Base-by-base conservation (phyloP, 2,329 filamentous ascomycete species). In the Talaromyces islandicus region DNA sequence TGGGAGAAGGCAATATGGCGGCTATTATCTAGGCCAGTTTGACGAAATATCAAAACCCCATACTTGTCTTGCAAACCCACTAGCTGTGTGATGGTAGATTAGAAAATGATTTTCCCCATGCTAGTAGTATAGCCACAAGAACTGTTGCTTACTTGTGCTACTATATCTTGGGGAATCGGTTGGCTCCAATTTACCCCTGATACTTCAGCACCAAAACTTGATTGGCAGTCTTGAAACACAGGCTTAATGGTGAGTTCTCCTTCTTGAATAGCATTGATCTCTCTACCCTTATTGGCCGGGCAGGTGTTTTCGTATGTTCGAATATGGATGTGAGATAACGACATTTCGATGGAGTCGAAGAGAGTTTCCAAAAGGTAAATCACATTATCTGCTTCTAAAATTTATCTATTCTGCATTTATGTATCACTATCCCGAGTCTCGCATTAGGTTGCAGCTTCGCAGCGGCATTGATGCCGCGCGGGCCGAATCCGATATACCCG, bases 1-100 rank as follows among this genome's bases (percentile, higher is more conserved):
- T 64, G 59, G 3, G 66, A 66, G 52, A 69, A 69, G 5, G 63
- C 62, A 51, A 68, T 67, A 38, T 68, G 67, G 3, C 64, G 62
- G 4, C 56, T 60, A 54, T 69, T 68, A 50, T 67, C 63, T 14
- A 69, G 55, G 2, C 62, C 65, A 0, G 67, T 69, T 32, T 63
- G 53, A 30, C 66, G 62, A 60, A 68, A 69, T 25, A 69, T 63
- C 30, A 69, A 54, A 12, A 69, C 63, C 2, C 56, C 64, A 32
- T 67, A 67, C 57, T 66, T 65, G 52, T 70, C 58, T 59, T 69
- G 67, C 11, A 69, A 54, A 32, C 30, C 58, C 17, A 69, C 54
- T 41, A 70, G 61, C 68, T 69, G 38, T 58, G 52, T 3, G 10
- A 43, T 14, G 54, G 41, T 54, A 25, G 57, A 27, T 53, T 51